Evolutionary conservation across 495 filamentous ascomycete species (phyloP).

Genomic region (Hyaloscypha hepaticicola): DNA sequence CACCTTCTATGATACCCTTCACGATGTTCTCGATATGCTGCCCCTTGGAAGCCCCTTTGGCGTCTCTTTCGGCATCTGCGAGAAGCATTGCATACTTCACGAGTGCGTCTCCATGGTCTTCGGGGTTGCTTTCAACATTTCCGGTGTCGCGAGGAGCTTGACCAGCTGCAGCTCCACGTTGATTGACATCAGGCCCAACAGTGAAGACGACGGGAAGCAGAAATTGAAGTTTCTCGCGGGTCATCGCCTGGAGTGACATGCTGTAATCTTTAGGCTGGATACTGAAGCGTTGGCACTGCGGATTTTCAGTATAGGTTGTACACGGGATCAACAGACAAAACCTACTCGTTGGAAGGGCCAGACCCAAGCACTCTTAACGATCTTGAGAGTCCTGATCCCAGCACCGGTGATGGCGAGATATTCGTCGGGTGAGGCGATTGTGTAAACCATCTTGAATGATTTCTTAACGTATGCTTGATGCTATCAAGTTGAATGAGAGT

Average conservation of each 20-base stretch:
- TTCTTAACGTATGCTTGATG: slow-evolving; percentile 4
- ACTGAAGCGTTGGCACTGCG: slow-evolving; percentile 45
- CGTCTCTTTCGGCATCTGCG: slow-evolving; percentile 51
- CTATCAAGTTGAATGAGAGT: too few relatives aligned
- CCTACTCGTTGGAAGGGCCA: slow-evolving; percentile 59
- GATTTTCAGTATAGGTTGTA: slow-evolving; percentile 6
- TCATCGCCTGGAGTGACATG: slow-evolving; percentile 80
- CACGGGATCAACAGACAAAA: not conserved
- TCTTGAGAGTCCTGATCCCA: slow-evolving; percentile 65
- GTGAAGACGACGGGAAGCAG: slow-evolving; percentile 81
- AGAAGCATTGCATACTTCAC: slow-evolving; percentile 77
- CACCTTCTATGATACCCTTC: slow-evolving; percentile 86
- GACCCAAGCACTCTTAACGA: slow-evolving; percentile 71
- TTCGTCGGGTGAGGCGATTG: slow-evolving; percentile 33
- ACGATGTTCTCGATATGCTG: slow-evolving; percentile 78
- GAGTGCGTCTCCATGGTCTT: slow-evolving; percentile 47
- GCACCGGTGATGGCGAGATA: slow-evolving; percentile 84
- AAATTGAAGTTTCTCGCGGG: slow-evolving; percentile 78
- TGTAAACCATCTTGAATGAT: slow-evolving; percentile 28
- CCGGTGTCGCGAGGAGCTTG: not conserved
- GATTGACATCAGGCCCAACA: slow-evolving; percentile 70
- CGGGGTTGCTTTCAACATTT: slow-evolving; percentile 25
- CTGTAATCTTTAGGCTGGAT: slow-evolving; percentile 77
- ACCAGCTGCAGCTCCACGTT: slow-evolving; percentile 38
- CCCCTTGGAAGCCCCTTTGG: slow-evolving; percentile 22